Conservation (phyloP, 768 basidiomycete species). For the Phlegmacium glaucopus region DNA sequence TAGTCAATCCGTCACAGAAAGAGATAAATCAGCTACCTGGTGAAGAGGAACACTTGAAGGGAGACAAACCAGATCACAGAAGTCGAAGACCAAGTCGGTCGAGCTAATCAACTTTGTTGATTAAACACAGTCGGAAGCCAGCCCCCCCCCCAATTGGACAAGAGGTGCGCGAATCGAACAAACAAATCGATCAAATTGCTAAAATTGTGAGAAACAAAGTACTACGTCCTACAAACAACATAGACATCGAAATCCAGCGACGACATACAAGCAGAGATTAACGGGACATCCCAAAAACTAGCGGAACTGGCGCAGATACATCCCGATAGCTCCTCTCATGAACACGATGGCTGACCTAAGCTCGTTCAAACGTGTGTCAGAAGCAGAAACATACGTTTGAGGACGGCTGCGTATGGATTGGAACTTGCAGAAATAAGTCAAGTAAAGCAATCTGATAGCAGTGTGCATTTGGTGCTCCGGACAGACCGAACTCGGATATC, state of each 20-base stretch:
- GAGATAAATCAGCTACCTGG: conserved; percentile 66
- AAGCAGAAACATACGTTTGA: conserved; percentile 99
- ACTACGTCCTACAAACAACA: conserved; percentile 87
- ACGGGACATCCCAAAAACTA: conserved; percentile 58
- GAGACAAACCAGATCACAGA: conserved; percentile 7
- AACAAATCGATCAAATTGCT: no score
- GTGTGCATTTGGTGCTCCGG: conserved; percentile 90
- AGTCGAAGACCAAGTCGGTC: conserved; percentile 57
- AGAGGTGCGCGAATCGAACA: conserved; percentile 60
- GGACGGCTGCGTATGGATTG: conserved; percentile 75
- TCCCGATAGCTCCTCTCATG: conserved; percentile 90
- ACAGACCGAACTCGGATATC: conserved; percentile 51
- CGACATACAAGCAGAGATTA: conserved; percentile 62
- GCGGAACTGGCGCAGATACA: conserved; percentile 68
- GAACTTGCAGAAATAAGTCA: conserved; percentile 75
- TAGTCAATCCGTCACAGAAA: conserved; percentile 51
- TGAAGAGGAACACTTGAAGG: conserved; percentile 47
- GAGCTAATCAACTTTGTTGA: conserved; percentile 93
- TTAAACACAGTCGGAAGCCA: conserved; percentile 85
- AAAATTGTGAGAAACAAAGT: conserved; percentile 60
- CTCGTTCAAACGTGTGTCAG: conserved; percentile 74
- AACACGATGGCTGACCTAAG: conserved; percentile 86
- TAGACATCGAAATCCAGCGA: conserved; percentile 75
- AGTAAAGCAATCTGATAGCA: conserved; percentile 86
- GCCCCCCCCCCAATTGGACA: conserved; percentile 83